Base-by-base conservation (phyloP, 192 early-diverging fungal species). In the Coemansia sp. region DNA sequence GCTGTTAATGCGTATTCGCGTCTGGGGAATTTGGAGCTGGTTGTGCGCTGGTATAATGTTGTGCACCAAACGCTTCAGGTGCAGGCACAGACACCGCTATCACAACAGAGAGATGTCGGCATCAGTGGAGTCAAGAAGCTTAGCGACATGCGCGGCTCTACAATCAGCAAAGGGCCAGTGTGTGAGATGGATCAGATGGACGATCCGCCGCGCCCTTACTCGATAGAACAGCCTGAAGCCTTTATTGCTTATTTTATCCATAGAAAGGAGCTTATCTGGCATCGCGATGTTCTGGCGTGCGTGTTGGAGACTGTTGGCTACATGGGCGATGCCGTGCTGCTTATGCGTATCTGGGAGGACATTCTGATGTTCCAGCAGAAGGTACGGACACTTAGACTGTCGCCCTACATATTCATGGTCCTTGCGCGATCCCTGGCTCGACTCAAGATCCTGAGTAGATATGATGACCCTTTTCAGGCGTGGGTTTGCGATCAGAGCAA, bases 381-480 rank as follows among this genome's bases (percentile, higher is more conserved):
- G 2, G 68, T 82, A 36, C 61, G 64, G 9, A 68, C 79, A 6
- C 62, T 82, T 41, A 65, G 57, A 11, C 30, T 73, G 24, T 70
- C 75, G 46, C 79, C 79, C 11, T 61, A 70, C 9, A 65, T 82
- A 43, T 73, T 64, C 16, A 82, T 82, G 79, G 59, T 71, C 24
- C 57, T 82, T 48, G 65, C 74, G 2, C 74, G 79, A n/a, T 69
- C 79, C 21, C 43, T 82, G 67, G 71, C 71, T 6, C 71, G 75
- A 39, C 74, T 73, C 45, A 63, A 52, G 2, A 21, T 71, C 48
- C 44, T 82, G 20, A 39, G 12, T 6, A 35, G 53, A 26, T 73
- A 82, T 43, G 68, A 73, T 53, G 8, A 18, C n/a, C 34, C 43
- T 15, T n/a, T 82, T 33, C 34, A 67, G 26, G 36, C 30, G 60